Conservation (phyloP, 2,329 filamentous ascomycete species). For the Claviceps africana region DNA sequence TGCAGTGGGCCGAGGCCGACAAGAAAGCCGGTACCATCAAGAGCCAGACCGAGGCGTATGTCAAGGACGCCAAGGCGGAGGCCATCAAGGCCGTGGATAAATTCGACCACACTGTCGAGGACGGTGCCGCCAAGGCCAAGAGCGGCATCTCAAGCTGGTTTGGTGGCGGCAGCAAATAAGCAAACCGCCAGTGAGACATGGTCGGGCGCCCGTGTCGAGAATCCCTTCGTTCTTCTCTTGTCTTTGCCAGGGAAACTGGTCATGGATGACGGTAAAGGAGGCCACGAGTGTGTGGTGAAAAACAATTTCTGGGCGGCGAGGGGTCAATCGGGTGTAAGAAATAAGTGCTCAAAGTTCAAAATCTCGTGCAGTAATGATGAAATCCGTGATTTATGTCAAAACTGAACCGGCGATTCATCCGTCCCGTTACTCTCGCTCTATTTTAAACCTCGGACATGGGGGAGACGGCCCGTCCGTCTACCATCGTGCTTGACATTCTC, state of each 20-base stretch:
- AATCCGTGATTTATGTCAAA: neutral
- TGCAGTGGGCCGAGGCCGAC: conserved; percentile 41
- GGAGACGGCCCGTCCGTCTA: neutral
- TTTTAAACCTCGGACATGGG: no score
- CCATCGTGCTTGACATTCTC: neutral
- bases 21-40: conserved; percentile 47
- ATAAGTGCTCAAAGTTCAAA: neutral
- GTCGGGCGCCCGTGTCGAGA: neutral
- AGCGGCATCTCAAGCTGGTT: conserved; percentile 77
- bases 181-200: neutral
- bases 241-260: neutral
- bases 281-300: neutral
- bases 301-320: neutral
- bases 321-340: neutral
- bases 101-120: conserved; percentile 70
- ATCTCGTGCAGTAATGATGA: neutral
- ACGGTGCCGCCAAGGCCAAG: conserved; percentile 70
- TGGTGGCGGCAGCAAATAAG: conserved; percentile 43
- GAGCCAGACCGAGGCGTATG: conserved; percentile 43
- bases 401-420: neutral
- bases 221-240: neutral
- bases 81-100: conserved; percentile 62
- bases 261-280: neutral
- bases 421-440: neutral
- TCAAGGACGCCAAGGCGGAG: conserved; percentile 49